These are phyloP conservation scores for Oropetium thomaeum DNA, from an alignment of 176 grass and related monocot species.

Conservation along the genomic window DNA sequence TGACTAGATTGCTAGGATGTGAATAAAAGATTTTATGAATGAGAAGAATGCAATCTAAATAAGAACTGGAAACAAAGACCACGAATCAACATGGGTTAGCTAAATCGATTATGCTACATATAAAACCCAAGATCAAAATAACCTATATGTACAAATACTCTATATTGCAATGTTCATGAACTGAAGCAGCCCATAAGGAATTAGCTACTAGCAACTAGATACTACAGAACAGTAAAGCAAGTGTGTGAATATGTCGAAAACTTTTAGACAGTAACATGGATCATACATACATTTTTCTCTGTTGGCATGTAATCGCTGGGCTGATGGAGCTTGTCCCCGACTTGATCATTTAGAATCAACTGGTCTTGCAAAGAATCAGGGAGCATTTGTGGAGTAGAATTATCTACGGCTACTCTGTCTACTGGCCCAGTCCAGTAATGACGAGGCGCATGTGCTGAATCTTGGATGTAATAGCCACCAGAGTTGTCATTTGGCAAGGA, in stretches of 20 bases:
- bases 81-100: constrained; percentile 22
- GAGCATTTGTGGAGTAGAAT: constrained; percentile 37
- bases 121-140: neutral
- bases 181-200: constrained; percentile 17
- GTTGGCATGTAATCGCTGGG: constrained; percentile 33
- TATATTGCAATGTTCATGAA: neutral
- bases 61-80: too few relatives aligned
- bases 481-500: constrained; percentile 27
- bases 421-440: constrained; percentile 40
- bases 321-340: constrained; percentile 25
- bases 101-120: neutral
- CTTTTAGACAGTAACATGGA: constrained; percentile 3
- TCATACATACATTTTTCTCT: constrained; percentile 49
- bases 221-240: constrained; percentile 1
- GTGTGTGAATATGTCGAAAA: neutral
- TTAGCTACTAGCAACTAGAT: neutral
- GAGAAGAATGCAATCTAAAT: neutral
- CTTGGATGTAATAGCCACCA: constrained; percentile 24
- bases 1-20: constrained; percentile 14
- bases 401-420: constrained; percentile 33
- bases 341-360: constrained; percentile 36
- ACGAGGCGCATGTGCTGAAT: constrained; percentile 38
- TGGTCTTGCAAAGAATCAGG: constrained; percentile 41
- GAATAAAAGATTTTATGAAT: constrained; percentile 21
- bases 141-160: constrained; percentile 3